Percentiles rank a stretch among this genome's conserved stretches.
phyloP scores from a whole-genome alignment of 2,329 filamentous ascomycete species.

The Ascomycota sp. region DNA sequence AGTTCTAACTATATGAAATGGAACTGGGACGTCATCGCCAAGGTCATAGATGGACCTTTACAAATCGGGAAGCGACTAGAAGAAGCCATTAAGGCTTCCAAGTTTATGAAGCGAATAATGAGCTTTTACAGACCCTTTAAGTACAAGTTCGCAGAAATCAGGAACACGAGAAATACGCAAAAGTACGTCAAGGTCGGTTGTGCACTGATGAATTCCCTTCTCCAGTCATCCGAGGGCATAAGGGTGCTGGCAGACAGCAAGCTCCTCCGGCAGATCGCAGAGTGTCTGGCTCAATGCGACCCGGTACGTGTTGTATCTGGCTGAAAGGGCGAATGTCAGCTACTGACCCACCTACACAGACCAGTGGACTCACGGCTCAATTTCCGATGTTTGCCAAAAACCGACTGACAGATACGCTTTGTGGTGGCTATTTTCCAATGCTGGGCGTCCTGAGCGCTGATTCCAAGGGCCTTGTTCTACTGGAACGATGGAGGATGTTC shows the following conservation, averaged over 20 bases:
- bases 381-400: constrained; percentile 76
- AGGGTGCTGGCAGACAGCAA: constrained; percentile 82
- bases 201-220: constrained; percentile 61
- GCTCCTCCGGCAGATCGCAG: constrained; percentile 74
- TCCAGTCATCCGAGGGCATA: constrained; percentile 67
- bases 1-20: constrained; percentile 85
- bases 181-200: constrained; percentile 84
- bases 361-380: constrained; percentile 53
- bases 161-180: constrained; percentile 79
- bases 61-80: constrained; percentile 79
- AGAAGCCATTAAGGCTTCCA: constrained; percentile 81
- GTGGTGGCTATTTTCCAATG: constrained; percentile 83
- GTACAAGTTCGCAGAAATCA: constrained; percentile 73
- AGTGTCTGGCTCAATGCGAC: constrained; percentile 88
- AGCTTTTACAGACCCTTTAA: constrained; percentile 96
- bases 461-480: constrained; percentile 59
- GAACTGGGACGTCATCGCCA: constrained; percentile 88
- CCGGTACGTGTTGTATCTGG: constrained; percentile 30
- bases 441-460: constrained; percentile 72
- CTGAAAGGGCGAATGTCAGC: constrained; percentile 2
- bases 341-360: constrained; percentile 16
- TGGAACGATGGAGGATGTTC: constrained; percentile 92
- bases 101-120: constrained; percentile 84
- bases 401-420: constrained; percentile 66
- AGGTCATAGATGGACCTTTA: constrained; percentile 77